Base-by-base conservation (phyloP, 2,329 filamentous ascomycete species). In the Penicillium griseofulvum region DNA sequence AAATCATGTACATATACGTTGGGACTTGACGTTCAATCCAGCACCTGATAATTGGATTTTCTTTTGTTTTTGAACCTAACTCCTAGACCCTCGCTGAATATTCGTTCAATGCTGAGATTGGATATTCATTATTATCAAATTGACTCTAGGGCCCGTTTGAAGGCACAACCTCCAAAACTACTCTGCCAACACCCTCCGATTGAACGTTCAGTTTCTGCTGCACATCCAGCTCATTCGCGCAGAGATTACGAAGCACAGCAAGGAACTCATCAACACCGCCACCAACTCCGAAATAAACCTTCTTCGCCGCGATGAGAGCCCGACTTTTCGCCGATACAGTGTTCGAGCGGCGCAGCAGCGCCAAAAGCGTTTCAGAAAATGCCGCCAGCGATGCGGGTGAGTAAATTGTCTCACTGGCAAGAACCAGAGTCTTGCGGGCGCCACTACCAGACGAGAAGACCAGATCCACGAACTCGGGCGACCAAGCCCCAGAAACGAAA, bases 391-490 rank as follows among this genome's bases (percentile, higher is more conserved):
- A 81, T 1, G 76, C 68, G 0, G 83, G 84, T 6, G 80, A 82
- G 68, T 87, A 87, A 47, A 87, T 87, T 0, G 85, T 87, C 69
- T 87, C 85, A 28, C 83, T 84, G 1, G 82, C 85, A 4, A 87
- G 76, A 8, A 87, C 71, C 19, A 84, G 63, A 0, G 73, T 75
- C 24, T 76, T 76, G 58, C 76, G 10, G 71, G 72, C 54, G 4
- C 33, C 19, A 5, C 49, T 54, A 70, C 74, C 17, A 74, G 69
- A 24, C 73, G 68, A 61, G 38, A 69, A 68, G 0, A 72, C 67
- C 6, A 83, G 68, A 4, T 84, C 76, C 2, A 73, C 66, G 14
- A 76, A 73, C 0, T 72, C 69, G 0, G 80, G 73, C 0, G 78
- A 78, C 85, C 85, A 87, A 10, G 81, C 80, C 2, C 85, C 85